Evolutionary conservation across 2,329 filamentous ascomycete genomes (phyloP).

Genomic region (Endoconidiophora laricicola): DNA sequence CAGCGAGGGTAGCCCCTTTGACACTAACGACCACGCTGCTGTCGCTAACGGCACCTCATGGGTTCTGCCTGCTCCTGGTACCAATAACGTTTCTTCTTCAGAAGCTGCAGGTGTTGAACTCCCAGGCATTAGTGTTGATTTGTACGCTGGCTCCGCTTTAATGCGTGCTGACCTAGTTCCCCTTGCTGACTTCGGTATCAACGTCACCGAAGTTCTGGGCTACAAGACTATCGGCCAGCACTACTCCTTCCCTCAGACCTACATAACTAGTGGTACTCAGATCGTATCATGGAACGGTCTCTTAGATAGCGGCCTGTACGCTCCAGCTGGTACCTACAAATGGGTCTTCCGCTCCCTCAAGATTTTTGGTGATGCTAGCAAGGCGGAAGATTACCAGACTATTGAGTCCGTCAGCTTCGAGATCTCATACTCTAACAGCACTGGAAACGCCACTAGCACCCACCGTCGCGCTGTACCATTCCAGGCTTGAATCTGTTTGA

Average conservation of each 20-base stretch:
- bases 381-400: conserved; percentile 30
- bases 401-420: conserved; percentile 26
- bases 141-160: conserved; percentile 25
- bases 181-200: background rate
- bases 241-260: conserved; percentile 23
- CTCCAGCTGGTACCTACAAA: conserved; percentile 32
- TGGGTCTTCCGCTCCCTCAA: conserved; percentile 31
- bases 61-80: conserved; percentile 6
- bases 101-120: conserved; percentile 14
- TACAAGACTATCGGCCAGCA: conserved; percentile 27
- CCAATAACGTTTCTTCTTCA: conserved; percentile 4
- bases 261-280: conserved; percentile 16
- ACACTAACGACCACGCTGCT: conserved; percentile 17
- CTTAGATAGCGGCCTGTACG: conserved; percentile 30
- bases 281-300: conserved; percentile 28
- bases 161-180: conserved; percentile 23
- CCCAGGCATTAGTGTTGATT: conserved; percentile 21
- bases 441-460: background rate
- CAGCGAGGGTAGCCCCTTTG: conserved; percentile 13
- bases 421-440: conserved; percentile 24
- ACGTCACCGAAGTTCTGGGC: conserved; percentile 21
- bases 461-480: background rate
- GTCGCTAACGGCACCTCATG: conserved; percentile 21
- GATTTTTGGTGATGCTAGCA: conserved; percentile 31
- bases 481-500: background rate